Evolutionary conservation across 495 filamentous ascomycete species (phyloP).

Genomic region (Xanthoparmelia taractica): DNA sequence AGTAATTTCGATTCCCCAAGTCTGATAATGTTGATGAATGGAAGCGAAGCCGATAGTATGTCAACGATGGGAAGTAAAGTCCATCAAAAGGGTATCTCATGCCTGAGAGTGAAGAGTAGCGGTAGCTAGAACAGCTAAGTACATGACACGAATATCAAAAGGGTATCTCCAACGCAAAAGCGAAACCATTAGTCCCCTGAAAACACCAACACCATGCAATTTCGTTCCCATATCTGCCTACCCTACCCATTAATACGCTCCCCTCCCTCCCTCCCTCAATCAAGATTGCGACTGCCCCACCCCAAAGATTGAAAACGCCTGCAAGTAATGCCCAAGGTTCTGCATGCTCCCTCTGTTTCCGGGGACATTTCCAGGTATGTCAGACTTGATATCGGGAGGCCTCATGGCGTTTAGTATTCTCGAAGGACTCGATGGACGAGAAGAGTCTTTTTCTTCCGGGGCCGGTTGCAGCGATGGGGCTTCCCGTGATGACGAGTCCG

Average conservation of each 20-base stretch:
- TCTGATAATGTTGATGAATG: too few species aligned
- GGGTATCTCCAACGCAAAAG: conserved; percentile 7
- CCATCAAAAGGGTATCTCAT: neutral
- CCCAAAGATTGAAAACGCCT: conserved; percentile 17
- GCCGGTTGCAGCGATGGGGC: neutral
- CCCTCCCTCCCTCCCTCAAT: neutral
- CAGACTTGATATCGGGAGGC: conserved; percentile 2
- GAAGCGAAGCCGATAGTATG: too few species aligned
- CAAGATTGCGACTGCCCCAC: conserved; percentile 9
- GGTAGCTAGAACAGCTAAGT: neutral
- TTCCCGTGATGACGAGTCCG: neutral
- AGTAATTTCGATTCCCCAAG: too few species aligned
- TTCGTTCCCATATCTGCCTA: neutral
- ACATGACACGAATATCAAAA: conserved; percentile 5
- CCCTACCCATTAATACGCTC: neutral
- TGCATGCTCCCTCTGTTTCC: conserved; percentile 14
- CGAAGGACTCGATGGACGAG: neutral
- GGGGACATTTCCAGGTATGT: conserved; percentile 2
- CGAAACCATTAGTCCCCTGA: neutral
- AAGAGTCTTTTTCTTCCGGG: neutral
- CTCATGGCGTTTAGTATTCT: conserved; percentile 1
- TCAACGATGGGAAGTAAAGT: too few species aligned
- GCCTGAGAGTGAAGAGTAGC: conserved; percentile 8
- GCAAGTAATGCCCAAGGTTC: conserved; percentile 16
- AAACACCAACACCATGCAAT: neutral